Conservation (phyloP, 768 basidiomycete genomes). For the Rhodotorula sphaerocarpa region DNA sequence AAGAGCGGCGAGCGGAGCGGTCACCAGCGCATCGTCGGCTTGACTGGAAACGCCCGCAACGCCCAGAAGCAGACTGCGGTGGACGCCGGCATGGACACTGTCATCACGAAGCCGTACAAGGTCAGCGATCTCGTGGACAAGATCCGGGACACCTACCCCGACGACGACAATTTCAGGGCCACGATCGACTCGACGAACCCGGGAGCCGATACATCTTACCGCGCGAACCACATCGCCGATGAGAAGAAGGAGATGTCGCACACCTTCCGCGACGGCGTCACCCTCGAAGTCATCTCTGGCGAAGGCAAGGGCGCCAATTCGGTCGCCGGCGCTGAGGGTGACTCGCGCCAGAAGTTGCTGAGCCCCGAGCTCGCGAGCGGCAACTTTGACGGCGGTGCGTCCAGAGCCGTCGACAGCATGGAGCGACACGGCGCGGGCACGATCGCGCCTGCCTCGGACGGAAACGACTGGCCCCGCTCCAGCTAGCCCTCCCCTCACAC, state of each 20-base stretch:
- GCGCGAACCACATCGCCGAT: not conserved
- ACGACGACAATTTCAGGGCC: not conserved
- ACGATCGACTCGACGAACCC: not conserved
- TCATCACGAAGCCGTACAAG: slow-evolving; percentile 38
- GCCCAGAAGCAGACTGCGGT: slow-evolving; percentile 35
- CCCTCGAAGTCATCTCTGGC: not conserved
- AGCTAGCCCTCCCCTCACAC: not conserved
- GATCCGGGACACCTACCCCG: not conserved
- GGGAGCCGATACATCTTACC: not conserved
- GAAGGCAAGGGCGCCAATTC: not conserved
- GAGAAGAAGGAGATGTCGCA: not conserved
- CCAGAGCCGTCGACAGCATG: not conserved
- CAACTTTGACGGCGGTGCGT: not conserved
- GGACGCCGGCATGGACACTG: slow-evolving; percentile 33
- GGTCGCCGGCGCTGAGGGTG: not conserved
- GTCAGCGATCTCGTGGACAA: not conserved
- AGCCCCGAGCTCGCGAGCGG: not conserved
- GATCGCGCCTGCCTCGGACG: not conserved
- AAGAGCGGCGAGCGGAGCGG: not conserved
- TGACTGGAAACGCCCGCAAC: slow-evolving; percentile 37
- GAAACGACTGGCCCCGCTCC: not conserved
- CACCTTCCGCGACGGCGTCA: not conserved
- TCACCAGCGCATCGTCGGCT: slow-evolving; percentile 29
- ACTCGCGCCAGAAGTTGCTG: not conserved
- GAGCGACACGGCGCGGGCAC: not conserved